These are phyloP conservation scores for Lentinula guzmanii DNA, from an alignment of 768 basidiomycete species.

Conservation along the genomic window DNA sequence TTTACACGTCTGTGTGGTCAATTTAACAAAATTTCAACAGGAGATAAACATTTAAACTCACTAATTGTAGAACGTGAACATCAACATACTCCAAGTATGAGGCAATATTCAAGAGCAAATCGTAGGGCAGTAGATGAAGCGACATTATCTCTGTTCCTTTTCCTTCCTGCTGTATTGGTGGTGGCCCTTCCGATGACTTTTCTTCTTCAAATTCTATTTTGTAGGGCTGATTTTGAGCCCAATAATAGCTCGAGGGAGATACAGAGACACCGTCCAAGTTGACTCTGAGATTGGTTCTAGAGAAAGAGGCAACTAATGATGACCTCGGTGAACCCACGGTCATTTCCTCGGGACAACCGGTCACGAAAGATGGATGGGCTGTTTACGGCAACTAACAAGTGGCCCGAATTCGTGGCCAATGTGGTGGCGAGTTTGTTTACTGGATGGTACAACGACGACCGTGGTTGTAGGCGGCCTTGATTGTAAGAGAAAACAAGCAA, in stretches of 20 bases:
- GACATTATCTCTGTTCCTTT: constrained; percentile 6
- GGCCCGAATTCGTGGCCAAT: neutral
- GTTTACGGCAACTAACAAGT: neutral
- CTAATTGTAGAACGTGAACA: constrained; percentile 54
- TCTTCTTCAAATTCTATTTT: neutral
- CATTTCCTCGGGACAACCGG: neutral
- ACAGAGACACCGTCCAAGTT: constrained; percentile 2
- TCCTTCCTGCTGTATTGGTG: neutral
- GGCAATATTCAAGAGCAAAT: constrained; percentile 64
- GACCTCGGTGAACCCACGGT: constrained; percentile 6
- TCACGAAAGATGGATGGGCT: neutral
- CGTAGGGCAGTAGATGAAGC: constrained; percentile 53
- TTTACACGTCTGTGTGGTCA: constrained; percentile 49
- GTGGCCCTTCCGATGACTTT: neutral
- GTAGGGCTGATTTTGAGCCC: neutral
- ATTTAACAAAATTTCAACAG: constrained; percentile 7
- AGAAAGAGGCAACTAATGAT: constrained; percentile 4
- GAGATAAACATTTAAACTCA: constrained; percentile 29
- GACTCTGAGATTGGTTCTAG: constrained; percentile 3
- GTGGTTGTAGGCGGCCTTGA: neutral
- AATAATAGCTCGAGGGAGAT: neutral
- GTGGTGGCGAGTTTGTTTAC: neutral
- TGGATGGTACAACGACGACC: neutral
- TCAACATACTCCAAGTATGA: constrained; percentile 56
- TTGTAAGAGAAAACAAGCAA: neutral